phyloP scores from a whole-genome alignment of 2,329 filamentous ascomycete species.

The Nothophaeocryptopus gaeumannii region DNA sequence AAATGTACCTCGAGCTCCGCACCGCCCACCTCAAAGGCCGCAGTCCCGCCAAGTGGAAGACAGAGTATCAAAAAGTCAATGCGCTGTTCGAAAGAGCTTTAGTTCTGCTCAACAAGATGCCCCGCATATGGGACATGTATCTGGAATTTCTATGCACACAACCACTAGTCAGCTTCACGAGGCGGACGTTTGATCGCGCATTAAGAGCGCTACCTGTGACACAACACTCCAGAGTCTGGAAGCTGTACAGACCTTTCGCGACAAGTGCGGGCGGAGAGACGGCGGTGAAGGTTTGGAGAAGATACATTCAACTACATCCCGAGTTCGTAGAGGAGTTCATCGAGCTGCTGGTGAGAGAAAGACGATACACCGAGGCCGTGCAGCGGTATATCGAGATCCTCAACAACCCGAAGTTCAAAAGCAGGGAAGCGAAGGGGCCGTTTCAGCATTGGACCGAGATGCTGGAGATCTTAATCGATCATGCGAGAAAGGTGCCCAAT shows the following conservation, averaged over 20 bases:
- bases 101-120: slow-evolving; percentile 97
- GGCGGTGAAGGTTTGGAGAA: slow-evolving; percentile 86
- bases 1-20: slow-evolving; percentile 87
- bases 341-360: slow-evolving; percentile 76
- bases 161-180: slow-evolving; percentile 82
- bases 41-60: slow-evolving; percentile 74
- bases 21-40: slow-evolving; percentile 64
- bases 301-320: slow-evolving; percentile 96
- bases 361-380: slow-evolving; percentile 85
- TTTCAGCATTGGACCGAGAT: slow-evolving; percentile 98
- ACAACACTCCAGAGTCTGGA: slow-evolving; percentile 95
- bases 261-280: slow-evolving; percentile 87
- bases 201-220: slow-evolving; percentile 87
- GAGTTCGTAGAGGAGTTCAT: slow-evolving; percentile 96
- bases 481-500: slow-evolving; percentile 59
- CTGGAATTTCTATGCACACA: slow-evolving; percentile 85
- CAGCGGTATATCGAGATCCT: slow-evolving; percentile 87
- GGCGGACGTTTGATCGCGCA: slow-evolving; percentile 86
- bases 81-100: slow-evolving; percentile 88
- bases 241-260: slow-evolving; percentile 84
- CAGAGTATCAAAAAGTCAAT: slow-evolving; percentile 91
- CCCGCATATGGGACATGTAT: slow-evolving; percentile 97
- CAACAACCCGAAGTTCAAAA: slow-evolving; percentile 85
- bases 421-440: slow-evolving; percentile 89
- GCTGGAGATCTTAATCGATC: slow-evolving; percentile 88